phyloP scores from a whole-genome alignment of 805 yeast species.

The Lipomyces orientalis region DNA sequence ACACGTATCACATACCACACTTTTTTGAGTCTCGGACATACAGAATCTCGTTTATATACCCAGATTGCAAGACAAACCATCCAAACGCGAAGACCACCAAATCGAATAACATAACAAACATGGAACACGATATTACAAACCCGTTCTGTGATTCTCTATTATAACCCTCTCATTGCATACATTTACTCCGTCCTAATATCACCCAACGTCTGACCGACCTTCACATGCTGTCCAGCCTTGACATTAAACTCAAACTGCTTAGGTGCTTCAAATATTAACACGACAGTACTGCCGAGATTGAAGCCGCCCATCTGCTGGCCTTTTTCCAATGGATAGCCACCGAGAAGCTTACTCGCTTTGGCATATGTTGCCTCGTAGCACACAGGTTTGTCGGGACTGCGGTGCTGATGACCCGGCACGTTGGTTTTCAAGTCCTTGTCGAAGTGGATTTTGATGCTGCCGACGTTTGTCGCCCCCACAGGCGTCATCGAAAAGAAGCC shows the following conservation, averaged over 20 bases:
- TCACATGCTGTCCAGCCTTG: constrained; percentile 73
- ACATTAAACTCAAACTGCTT: constrained; percentile 71
- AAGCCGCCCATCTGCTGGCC: constrained; percentile 98
- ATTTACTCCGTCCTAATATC: constrained; percentile 13
- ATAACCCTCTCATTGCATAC: not conserved
- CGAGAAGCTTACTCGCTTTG: constrained; percentile 72
- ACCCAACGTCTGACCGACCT: constrained; percentile 76
- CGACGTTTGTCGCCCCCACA: constrained; percentile 99
- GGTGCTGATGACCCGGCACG: constrained; percentile 50
- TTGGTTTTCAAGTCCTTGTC: constrained; percentile 91
- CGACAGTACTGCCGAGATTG: constrained; percentile 95
- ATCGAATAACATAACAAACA: not conserved
- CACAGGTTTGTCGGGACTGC: constrained; percentile 45
- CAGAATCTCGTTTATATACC: not conserved
- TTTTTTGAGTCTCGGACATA: not conserved
- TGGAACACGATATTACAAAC: not conserved
- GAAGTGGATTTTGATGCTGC: constrained; percentile 88
- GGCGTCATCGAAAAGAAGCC: constrained; percentile 99
- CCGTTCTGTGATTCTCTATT: not conserved
- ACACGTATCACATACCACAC: not conserved
- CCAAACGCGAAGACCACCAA: not conserved
- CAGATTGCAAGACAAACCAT: not conserved
- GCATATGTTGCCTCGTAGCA: constrained; percentile 94
- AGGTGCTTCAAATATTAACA: constrained; percentile 95
- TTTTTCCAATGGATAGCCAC: constrained; percentile 86